A percentile compares a stretch with the other conserved stretches of the same genome.
These are phyloP conservation scores for Omphalotus olearius DNA, from an alignment of 1,284 basidiomycete genomes.

Conservation along the genomic window DNA sequence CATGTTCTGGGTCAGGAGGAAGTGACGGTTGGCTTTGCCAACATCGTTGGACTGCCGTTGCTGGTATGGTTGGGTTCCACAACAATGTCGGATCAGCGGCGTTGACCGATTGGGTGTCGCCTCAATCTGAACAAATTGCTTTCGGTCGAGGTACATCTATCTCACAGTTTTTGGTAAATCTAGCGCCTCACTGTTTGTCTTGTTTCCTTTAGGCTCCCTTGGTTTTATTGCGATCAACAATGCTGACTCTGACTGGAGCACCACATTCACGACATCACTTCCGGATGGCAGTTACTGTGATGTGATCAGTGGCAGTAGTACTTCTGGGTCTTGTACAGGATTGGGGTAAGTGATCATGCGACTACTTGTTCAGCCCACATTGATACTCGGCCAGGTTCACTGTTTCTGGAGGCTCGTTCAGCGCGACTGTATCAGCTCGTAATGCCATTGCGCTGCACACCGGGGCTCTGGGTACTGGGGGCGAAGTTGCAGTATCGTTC, in stretches of 20 bases:
- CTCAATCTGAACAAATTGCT: constrained; percentile 52
- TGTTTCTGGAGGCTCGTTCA: constrained; percentile 50
- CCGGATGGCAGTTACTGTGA: constrained; percentile 61
- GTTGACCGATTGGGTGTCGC: constrained; percentile 54
- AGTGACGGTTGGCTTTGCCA: constrained; percentile 59
- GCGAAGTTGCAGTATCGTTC: constrained; percentile 42
- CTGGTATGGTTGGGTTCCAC: constrained; percentile 61
- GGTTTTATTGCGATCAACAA: constrained; percentile 70
- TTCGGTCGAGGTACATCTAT: constrained; percentile 50
- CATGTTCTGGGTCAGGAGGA: constrained; percentile 50
- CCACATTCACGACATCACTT: constrained; percentile 52
- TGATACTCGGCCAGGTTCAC: constrained; percentile 33
- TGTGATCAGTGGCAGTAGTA: constrained; percentile 46
- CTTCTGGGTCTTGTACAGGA: constrained; percentile 44
- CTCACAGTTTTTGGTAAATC: constrained; percentile 7
- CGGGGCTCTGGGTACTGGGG: constrained; percentile 28
- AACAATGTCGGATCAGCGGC: constrained; percentile 51
- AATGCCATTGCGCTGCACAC: constrained; percentile 59
- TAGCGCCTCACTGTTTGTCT: not conserved
- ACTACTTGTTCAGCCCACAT: not conserved
- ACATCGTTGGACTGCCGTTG: constrained; percentile 55
- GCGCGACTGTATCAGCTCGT: constrained; percentile 45
- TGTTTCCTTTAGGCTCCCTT: constrained; percentile 31
- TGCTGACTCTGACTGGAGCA: constrained; percentile 46
- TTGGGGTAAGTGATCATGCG: constrained; percentile 32